A percentile compares a stretch with the other conserved stretches of the same genome.
phyloP scores from a whole-genome alignment of 1,284 basidiomycete genomes.

The Ganoderma lingzhi region DNA sequence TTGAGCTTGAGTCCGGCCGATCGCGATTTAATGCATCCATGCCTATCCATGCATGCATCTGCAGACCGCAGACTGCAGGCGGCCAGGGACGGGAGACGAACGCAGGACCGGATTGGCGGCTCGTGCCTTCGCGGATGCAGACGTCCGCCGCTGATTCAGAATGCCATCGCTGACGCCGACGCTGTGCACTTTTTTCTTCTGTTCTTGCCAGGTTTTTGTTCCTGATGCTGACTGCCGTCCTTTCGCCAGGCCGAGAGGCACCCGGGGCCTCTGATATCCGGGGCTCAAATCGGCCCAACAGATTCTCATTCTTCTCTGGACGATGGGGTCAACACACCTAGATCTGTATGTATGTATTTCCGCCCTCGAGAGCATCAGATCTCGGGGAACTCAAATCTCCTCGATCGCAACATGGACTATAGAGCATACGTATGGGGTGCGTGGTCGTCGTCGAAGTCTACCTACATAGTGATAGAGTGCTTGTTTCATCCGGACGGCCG shows the following conservation, averaged over 20 bases:
- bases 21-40: background rate
- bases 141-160: background rate
- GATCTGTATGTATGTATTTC: background rate
- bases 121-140: slow-evolving; percentile 3
- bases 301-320: background rate
- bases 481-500: background rate
- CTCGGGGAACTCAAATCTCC: background rate
- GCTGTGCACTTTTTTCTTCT: background rate
- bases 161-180: background rate
- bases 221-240: slow-evolving; percentile 5
- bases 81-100: slow-evolving; percentile 3
- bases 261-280: background rate
- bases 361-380: background rate
- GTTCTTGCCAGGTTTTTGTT: background rate
- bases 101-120: background rate
- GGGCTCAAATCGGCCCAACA: background rate
- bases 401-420: background rate
- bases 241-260: slow-evolving; percentile 2
- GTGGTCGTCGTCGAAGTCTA: background rate
- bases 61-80: background rate
- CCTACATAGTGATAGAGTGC: background rate
- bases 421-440: background rate
- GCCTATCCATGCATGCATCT: background rate
- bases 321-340: background rate
- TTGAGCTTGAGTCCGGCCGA: background rate